These are phyloP conservation scores for Fusarium lyarnte DNA, from an alignment of 2,329 filamentous ascomycete genomes.

Conservation along the genomic window DNA sequence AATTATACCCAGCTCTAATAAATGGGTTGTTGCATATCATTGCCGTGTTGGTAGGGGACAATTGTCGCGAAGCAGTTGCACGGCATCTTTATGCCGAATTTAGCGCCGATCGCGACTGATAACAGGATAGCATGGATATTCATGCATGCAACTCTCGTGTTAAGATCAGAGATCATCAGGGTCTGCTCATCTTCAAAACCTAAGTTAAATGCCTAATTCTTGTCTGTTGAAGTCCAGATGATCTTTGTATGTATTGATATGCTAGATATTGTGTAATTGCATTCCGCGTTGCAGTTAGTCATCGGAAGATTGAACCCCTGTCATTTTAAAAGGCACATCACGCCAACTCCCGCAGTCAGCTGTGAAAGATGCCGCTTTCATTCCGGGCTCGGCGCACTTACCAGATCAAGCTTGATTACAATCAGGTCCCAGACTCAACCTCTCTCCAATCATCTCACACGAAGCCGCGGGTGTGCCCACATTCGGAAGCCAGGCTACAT, in stretches of 20 bases:
- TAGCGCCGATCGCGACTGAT: not conserved
- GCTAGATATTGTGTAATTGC: not conserved
- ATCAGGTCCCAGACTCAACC: not conserved
- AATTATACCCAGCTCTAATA: not conserved
- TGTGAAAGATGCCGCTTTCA: not conserved
- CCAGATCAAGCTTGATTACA: not conserved
- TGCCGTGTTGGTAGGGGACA: not conserved
- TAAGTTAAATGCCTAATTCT: not conserved
- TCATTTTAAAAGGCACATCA: not conserved
- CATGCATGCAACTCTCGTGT: not conserved
- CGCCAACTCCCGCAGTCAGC: not conserved
- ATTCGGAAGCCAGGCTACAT: not conserved
- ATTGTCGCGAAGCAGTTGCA: not conserved
- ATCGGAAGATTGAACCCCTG: not conserved
- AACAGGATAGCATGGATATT: not conserved
- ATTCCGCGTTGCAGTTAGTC: rapidly evolving
- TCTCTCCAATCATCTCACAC: constrained; percentile 1
- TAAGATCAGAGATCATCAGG: not conserved
- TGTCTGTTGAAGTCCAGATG: rapidly evolving
- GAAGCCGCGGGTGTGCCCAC: not conserved
- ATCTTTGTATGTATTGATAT: rapidly evolving
- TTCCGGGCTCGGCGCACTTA: not conserved
- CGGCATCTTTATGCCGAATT: constrained; percentile 9
- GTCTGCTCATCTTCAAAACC: not conserved
- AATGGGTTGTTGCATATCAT: not conserved